Evolutionary conservation across 2,329 filamentous ascomycete species (phyloP).

Genomic region (Penicillium sp.): DNA sequence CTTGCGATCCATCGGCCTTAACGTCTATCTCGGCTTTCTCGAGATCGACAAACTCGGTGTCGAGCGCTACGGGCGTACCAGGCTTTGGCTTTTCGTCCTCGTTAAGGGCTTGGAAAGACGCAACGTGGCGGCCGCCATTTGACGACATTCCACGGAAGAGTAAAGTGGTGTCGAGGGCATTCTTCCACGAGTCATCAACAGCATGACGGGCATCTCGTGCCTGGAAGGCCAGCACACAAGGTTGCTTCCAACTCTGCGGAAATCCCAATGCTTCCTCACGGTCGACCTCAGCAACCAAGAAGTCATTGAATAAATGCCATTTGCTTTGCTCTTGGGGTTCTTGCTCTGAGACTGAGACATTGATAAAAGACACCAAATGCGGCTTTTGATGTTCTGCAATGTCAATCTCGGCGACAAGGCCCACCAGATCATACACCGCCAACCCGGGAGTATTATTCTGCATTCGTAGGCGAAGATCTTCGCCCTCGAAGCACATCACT

Average conservation of each 20-base stretch:
- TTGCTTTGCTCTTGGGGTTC: constrained; percentile 60
- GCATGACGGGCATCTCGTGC: constrained; percentile 75
- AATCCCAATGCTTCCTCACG: constrained; percentile 85
- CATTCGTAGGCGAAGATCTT: constrained; percentile 78
- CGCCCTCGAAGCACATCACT: constrained; percentile 91
- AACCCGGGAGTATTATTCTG: constrained; percentile 78
- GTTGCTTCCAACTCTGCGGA: constrained; percentile 87
- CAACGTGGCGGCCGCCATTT: constrained; percentile 43
- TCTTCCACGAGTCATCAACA: constrained; percentile 84
- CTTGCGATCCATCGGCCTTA: constrained; percentile 87
- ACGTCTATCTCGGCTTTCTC: constrained; percentile 94
- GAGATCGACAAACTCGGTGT: constrained; percentile 93
- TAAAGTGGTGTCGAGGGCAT: constrained; percentile 76
- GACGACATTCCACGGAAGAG: constrained; percentile 72
- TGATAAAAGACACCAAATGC: constrained; percentile 87
- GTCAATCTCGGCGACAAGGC: constrained; percentile 86
- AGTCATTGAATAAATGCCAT: constrained; percentile 98
- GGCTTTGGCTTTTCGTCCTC: constrained; percentile 66
- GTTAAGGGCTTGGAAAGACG: constrained; percentile 39
- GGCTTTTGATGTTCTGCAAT: constrained; percentile 80
- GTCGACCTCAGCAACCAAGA: constrained; percentile 78
- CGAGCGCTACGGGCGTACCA: constrained; percentile 78
- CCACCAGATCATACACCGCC: constrained; percentile 86
- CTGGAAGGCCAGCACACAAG: constrained; percentile 85
- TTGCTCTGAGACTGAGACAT: constrained; percentile 59